Percentiles rank a stretch among this genome's conserved stretches.
Evolutionary conservation across 768 basidiomycete genomes (phyloP).

Genomic region (Lepiota venenata): DNA sequence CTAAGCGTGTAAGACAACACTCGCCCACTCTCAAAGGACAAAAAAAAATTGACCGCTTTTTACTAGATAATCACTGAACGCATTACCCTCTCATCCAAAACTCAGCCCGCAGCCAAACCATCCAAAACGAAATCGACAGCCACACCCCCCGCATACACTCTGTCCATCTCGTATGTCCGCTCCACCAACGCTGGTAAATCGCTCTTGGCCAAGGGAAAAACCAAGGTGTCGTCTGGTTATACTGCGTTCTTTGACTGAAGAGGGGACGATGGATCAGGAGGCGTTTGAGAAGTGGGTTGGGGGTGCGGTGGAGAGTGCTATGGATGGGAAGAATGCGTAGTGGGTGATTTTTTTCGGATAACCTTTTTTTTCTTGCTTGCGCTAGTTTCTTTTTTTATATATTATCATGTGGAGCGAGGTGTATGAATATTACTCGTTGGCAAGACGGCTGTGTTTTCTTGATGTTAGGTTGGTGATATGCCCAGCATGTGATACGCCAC

Average conservation of each 20-base stretch:
- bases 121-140: slow-evolving; percentile 19
- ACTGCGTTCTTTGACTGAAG: slow-evolving; percentile 78
- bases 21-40: too few species aligned
- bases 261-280: slow-evolving; percentile 75
- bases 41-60: too few species aligned
- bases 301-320: slow-evolving; percentile 63
- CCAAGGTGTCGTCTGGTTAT: slow-evolving; percentile 53
- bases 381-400: not conserved
- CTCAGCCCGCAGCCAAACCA: slow-evolving; percentile 48
- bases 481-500: too few species aligned
- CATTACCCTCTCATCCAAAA: slow-evolving; percentile 73
- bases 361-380: not conserved
- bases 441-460: not conserved
- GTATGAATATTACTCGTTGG: slow-evolving; percentile 6
- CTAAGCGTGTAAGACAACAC: slow-evolving; percentile 67
- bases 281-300: slow-evolving; percentile 79
- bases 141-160: slow-evolving; percentile 59
- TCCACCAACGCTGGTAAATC: slow-evolving; percentile 86
- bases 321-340: slow-evolving; percentile 62
- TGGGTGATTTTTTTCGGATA: not conserved
- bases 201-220: slow-evolving; percentile 68
- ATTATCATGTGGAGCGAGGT: not conserved
- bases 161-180: slow-evolving; percentile 69
- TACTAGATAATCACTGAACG: slow-evolving; percentile 86
- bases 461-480: too few species aligned